Evolutionary conservation across 345 rosid genomes (phyloP), one percentile per base, ranked within the genome.

Genomic region (Eutrema yunnanense): DNA sequence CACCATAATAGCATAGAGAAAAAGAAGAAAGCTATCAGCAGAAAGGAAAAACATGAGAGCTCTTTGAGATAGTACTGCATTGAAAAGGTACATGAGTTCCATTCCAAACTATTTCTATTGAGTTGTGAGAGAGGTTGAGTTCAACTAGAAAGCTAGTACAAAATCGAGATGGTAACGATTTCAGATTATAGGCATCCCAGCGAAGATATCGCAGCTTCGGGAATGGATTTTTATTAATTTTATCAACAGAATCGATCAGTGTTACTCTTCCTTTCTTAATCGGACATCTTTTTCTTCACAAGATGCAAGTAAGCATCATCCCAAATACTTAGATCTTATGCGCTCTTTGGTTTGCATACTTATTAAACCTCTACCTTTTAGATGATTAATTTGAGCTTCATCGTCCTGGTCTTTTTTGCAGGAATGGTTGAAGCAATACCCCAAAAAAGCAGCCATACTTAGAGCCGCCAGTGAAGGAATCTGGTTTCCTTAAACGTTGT

Each of bases 381-480:
- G 50, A 68, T 62, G 54, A 32, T 50, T 3, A 32, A 2, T 61
- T 37, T 69, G 33, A 11, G 11, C 8, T 10, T 57, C 51, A 27
- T 3, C 40, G 40, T 62, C 33, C 9, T 57, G 44, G 59, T 30
- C 38, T 8, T 41, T 56, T 56, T 6, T 80, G 77, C 78, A 95
- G 99, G 93, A 86, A 27, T 90, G 96, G 96, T 67, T 95, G 71
- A 96, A 95, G 67, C 78, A 86, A 50, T 90, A 92, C 82, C 99
- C 99, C 0, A 90, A 95, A 78, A 83, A 82, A 78, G 96, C 97
- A 72, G 94, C 96, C 59, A 79, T 95, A 76, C 77, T 92, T 68
- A 86, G 90, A 84, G 90, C 92, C 2, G 96, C 98, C 2, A 96
- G 98, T 14, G 96, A 85, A 78, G 98, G 99, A 85, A 84, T 81